phyloP scores from a whole-genome alignment of 305 asterid species.

The Vinca major region DNA sequence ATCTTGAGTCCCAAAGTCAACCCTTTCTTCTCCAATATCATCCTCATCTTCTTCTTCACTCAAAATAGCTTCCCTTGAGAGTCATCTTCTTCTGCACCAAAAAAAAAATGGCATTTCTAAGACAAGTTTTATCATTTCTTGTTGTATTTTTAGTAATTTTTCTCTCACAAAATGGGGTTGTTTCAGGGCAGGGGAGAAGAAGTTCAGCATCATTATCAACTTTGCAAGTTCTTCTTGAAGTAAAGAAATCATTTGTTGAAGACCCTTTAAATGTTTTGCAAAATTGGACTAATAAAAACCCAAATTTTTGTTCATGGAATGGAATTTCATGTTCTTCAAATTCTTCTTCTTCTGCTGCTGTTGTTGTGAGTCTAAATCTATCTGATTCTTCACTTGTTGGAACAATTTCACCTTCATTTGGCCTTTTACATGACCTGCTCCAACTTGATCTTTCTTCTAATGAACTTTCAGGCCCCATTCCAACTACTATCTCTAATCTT shows the following conservation, averaged over 20 bases:
- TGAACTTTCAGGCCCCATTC: conserved; percentile 70
- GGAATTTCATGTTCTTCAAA: conserved; percentile 45
- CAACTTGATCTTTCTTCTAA: conserved; percentile 72
- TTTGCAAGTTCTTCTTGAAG: conserved; percentile 37
- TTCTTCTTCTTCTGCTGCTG: neutral
- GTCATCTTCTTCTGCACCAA: neutral
- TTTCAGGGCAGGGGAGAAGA: conserved; percentile 15
- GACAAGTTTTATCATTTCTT: conserved; percentile 10
- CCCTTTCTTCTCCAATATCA: conserved; percentile 5
- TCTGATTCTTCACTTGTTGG: conserved; percentile 49
- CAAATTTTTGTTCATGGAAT: conserved; percentile 51
- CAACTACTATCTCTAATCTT: conserved; percentile 70
- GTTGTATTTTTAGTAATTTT: conserved; percentile 12
- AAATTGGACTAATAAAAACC: conserved; percentile 45
- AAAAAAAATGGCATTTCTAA: conserved; percentile 20
- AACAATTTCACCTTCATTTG: conserved; percentile 54
- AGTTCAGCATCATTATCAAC: conserved; percentile 18
- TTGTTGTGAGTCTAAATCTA: conserved; percentile 39
- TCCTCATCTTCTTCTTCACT: conserved; percentile 3
- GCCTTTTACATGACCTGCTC: conserved; percentile 59
- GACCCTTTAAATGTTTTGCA: conserved; percentile 44
- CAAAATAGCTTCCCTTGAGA: neutral
- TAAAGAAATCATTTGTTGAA: conserved; percentile 36
- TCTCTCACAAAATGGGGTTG: conserved; percentile 10
- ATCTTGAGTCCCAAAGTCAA: conserved; percentile 5